A percentile compares a stretch with the other conserved stretches of the same genome.
phyloP scores from a whole-genome alignment of 441 rosid species.

The Erysimum cheiri region DNA sequence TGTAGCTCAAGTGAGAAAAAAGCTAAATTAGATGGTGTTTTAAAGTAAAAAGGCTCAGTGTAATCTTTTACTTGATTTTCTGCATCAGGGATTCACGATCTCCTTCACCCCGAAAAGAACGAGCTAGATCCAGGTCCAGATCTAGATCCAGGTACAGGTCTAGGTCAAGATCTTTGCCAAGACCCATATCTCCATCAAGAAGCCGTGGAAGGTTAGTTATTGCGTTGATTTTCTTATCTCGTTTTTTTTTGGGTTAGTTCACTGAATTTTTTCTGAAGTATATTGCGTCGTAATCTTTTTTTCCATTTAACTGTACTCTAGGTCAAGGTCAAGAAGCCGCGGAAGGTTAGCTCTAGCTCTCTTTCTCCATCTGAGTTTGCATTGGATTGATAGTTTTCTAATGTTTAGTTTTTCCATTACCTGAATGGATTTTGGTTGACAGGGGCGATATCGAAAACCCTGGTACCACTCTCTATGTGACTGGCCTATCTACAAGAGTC shows the following conservation, averaged over 20 bases:
- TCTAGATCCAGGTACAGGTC: constrained; percentile 51
- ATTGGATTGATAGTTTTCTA: neutral
- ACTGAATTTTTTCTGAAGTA: neutral
- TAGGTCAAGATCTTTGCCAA: constrained; percentile 49
- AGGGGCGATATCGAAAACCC: constrained; percentile 64
- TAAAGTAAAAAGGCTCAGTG: neutral
- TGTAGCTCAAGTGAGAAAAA: constrained; percentile 4
- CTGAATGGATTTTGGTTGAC: constrained; percentile 34
- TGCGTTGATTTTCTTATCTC: neutral
- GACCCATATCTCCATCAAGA: constrained; percentile 66
- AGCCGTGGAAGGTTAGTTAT: constrained; percentile 80
- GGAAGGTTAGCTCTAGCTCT: constrained; percentile 69
- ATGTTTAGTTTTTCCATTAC: constrained; percentile 6
- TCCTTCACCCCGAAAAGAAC: constrained; percentile 75
- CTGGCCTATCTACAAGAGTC: constrained; percentile 93
- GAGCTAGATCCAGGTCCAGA: constrained; percentile 53
- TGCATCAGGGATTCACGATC: constrained; percentile 66
- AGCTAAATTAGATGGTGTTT: constrained; percentile 2
- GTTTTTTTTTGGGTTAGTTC: neutral
- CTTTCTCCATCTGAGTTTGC: neutral
- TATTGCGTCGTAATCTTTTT: constrained; percentile 30
- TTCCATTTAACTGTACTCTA: constrained; percentile 39
- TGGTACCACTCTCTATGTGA: constrained; percentile 91
- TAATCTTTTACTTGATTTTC: constrained; percentile 8
- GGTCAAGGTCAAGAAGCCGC: constrained; percentile 86